These are phyloP conservation scores for Exserohilum turcica DNA, from an alignment of 2,329 filamentous ascomycete genomes.

Conservation along the genomic window DNA sequence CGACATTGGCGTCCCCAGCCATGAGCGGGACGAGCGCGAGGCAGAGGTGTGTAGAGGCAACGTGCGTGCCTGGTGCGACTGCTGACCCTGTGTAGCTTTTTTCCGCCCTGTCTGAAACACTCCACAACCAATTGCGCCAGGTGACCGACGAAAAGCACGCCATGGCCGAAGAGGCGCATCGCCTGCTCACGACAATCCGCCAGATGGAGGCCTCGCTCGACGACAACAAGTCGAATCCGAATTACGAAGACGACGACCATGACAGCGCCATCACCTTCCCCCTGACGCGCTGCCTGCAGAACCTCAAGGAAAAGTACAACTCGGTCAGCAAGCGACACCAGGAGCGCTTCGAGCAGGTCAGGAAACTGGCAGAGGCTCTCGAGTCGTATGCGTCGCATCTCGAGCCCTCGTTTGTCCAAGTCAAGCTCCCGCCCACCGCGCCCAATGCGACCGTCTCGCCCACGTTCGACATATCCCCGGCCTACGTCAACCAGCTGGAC, in stretches of 20 bases:
- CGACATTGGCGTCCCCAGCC: conserved; percentile 91
- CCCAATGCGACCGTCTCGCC: conserved; percentile 77
- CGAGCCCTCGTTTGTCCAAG: conserved; percentile 82
- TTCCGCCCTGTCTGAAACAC: conserved; percentile 83
- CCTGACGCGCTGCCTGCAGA: conserved; percentile 76
- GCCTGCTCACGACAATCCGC: conserved; percentile 80
- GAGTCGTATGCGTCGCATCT: conserved; percentile 97
- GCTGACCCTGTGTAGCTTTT: conserved; percentile 69
- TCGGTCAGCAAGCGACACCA: conserved; percentile 81
- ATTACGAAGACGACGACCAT: conserved; percentile 70
- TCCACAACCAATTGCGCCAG: conserved; percentile 85
- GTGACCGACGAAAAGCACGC: conserved; percentile 89
- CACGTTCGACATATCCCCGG: conserved; percentile 87
- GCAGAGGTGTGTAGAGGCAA: conserved; percentile 69
- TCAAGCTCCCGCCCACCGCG: conserved; percentile 81
- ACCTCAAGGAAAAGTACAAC: conserved; percentile 82
- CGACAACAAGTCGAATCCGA: conserved; percentile 69
- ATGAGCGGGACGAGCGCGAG: conserved; percentile 90
- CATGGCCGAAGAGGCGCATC: conserved; percentile 86
- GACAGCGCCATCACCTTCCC: conserved; percentile 78
- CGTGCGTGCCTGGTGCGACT: not conserved
- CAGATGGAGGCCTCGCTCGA: conserved; percentile 94
- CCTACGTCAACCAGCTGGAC: conserved; percentile 86
- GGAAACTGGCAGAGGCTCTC: conserved; percentile 90
- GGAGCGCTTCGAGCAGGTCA: conserved; percentile 93